Evolutionary conservation across 805 yeast genomes (phyloP), one percentile per base, ranked within the genome.

Genomic region (Metschnikowia kunwiensis): DNA sequence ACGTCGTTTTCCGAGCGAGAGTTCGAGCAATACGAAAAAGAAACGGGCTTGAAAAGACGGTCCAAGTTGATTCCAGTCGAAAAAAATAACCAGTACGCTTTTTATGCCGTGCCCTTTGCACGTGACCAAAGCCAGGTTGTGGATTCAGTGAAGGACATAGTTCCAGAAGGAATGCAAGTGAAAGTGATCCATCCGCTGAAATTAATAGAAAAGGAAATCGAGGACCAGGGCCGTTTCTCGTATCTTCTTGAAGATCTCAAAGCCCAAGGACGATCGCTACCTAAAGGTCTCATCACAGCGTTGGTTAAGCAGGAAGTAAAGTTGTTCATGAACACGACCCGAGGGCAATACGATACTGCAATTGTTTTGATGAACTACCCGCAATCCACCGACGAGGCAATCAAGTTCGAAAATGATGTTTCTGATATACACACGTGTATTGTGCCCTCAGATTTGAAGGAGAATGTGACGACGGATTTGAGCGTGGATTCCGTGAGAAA

Each of bases 391-490:
- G 74, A 74, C 32, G 89, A 83, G 42, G 82, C 86, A 3, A 74
- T 80, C 35, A 78, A 75, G 49, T 84, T 84, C 44, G 93, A 84
- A 54, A 83, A 78, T 47, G 86, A 82, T 40, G 68, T 83, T 18
- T 72, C 80, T 2, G 70, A 71, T 7, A 58, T 73, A 32, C 56
- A 65, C 38, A 65, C 69, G 32, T 58, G 69, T 43, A 35, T 77
- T 26, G 57, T 67, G 17, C 46, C 63, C 10, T 45, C 55, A 3
- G 73, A 68, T 18, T 43, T 61, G 5, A 29, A 42, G 12, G 45
- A 54, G 16, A 53, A 55, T 22, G 34, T 56, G 19, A 26, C 49
- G 1, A 36, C 40, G 11, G 43, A 37, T 3, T 46, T 46, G 30
- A 33, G 40, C n/a, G 51, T 43, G 4, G 60, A 55, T 2, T 43